A percentile compares a stretch with the other conserved stretches of the same genome.
These are phyloP conservation scores for Mortierella antarctica DNA, from an alignment of 192 early-diverging fungal species.

Conservation along the genomic window DNA sequence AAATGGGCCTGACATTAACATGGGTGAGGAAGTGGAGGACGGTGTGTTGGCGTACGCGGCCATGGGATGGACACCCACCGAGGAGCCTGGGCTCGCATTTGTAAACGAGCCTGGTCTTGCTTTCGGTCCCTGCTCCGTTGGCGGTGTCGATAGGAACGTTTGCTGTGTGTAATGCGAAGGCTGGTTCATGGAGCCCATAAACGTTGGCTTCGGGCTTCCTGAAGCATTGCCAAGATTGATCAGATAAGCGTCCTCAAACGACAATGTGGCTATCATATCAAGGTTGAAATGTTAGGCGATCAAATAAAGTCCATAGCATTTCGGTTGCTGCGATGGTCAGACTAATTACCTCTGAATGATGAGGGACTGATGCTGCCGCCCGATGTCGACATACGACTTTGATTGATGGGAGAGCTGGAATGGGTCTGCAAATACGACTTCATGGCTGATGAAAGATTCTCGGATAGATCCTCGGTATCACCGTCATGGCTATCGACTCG, in stretches of 20 bases:
- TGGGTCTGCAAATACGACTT: slow-evolving; percentile 23
- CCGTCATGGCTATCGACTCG: slow-evolving; percentile 42
- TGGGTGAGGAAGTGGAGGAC: slow-evolving; percentile 20
- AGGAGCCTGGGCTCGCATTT: slow-evolving; percentile 21
- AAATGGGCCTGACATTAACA: slow-evolving; percentile 9
- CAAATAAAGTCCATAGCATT: too few species aligned
- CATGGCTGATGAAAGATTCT: slow-evolving; percentile 35
- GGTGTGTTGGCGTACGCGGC: slow-evolving; percentile 16
- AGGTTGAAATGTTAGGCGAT: too few species aligned
- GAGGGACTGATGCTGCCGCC: slow-evolving; percentile 40
- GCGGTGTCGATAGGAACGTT: slow-evolving; percentile 27
- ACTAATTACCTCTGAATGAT: slow-evolving; percentile 36
- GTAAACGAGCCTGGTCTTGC: slow-evolving; percentile 7
- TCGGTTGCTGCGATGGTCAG: too few species aligned
- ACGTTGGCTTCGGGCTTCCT: slow-evolving; percentile 32
- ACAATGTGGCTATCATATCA: slow-evolving; percentile 45
- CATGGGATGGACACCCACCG: neutral
- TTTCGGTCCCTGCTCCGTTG: slow-evolving; percentile 15
- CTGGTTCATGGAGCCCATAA: slow-evolving; percentile 23
- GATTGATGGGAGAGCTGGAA: slow-evolving; percentile 43
- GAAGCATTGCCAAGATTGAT: slow-evolving; percentile 54
- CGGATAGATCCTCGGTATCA: slow-evolving; percentile 39
- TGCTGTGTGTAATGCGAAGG: slow-evolving; percentile 24
- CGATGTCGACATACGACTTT: slow-evolving; percentile 43
- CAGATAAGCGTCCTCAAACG: slow-evolving; percentile 70